Conservation (phyloP, 148 eudicot genomes). For the Vaccinium corymbosum region DNA sequence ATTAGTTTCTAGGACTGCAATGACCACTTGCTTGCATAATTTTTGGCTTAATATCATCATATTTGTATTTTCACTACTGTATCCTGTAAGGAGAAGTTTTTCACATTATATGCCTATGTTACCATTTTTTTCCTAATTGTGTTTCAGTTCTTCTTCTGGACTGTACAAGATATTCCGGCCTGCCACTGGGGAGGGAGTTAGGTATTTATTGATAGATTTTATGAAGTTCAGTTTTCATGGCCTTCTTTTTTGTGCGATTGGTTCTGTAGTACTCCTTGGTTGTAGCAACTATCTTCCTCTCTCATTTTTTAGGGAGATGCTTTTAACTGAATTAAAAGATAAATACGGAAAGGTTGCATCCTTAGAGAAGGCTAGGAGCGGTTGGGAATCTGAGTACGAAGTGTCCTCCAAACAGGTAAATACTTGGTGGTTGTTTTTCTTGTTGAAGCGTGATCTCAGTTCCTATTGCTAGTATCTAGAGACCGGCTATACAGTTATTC, state of each 20-base stretch:
- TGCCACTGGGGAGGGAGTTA: not conserved
- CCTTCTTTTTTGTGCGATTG: not conserved
- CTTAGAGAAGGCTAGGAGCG: not conserved
- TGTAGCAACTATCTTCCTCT: not conserved
- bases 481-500: not conserved
- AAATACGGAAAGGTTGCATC: not conserved
- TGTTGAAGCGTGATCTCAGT: not conserved
- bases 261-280: not conserved
- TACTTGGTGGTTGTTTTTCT: not conserved
- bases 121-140: not conserved
- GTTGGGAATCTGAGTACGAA: not conserved
- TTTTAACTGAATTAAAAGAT: not conserved
- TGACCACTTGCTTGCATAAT: not conserved
- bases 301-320: not conserved
- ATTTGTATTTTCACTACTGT: not conserved
- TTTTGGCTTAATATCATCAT: not conserved
- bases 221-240: not conserved
- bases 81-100: no score
- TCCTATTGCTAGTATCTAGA: not conserved
- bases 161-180: not conserved
- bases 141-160: not conserved
- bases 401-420: not conserved
- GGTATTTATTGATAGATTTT: not conserved
- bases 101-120: not conserved
- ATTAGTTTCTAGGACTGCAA: not conserved